These are phyloP conservation scores for Hemisphaericaspora xylofermentans DNA, from an alignment of 1,139 yeast genomes.

Conservation along the genomic window DNA sequence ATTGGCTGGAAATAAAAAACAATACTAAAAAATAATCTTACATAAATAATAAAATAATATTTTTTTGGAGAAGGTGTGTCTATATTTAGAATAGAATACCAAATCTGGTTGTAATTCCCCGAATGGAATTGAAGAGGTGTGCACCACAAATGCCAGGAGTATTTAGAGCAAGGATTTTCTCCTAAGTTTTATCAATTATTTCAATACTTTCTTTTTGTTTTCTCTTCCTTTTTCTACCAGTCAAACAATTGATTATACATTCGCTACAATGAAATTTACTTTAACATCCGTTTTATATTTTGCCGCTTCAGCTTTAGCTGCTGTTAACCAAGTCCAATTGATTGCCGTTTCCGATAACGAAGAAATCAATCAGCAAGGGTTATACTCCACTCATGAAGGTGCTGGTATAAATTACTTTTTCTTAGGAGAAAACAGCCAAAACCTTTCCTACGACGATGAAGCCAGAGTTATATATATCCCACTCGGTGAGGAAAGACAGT, in stretches of 20 bases:
- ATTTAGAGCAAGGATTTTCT: too few relatives aligned
- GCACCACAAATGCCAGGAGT: too few relatives aligned
- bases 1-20: too few relatives aligned
- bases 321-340: slow-evolving; percentile 18
- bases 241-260: neutral
- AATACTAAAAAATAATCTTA: too few relatives aligned
- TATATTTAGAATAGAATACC: too few relatives aligned
- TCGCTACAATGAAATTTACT: slow-evolving; percentile 20
- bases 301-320: slow-evolving; percentile 24
- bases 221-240: neutral
- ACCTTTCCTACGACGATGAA: slow-evolving; percentile 55
- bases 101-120: too few relatives aligned
- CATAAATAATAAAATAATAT: too few relatives aligned
- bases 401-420: slow-evolving; percentile 53
- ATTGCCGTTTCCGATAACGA: slow-evolving; percentile 22
- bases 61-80: too few relatives aligned
- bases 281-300: slow-evolving; percentile 16
- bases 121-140: too few relatives aligned
- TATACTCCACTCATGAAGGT: slow-evolving; percentile 48
- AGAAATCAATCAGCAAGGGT: slow-evolving; percentile 26
- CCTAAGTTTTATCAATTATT: too few relatives aligned
- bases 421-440: slow-evolving; percentile 18
- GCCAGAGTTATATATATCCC: slow-evolving; percentile 41
- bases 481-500: slow-evolving; percentile 8
- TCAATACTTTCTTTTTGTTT: neutral